phyloP scores from a whole-genome alignment of 2,329 filamentous ascomycete species.

The Alternaria brassicicola region DNA sequence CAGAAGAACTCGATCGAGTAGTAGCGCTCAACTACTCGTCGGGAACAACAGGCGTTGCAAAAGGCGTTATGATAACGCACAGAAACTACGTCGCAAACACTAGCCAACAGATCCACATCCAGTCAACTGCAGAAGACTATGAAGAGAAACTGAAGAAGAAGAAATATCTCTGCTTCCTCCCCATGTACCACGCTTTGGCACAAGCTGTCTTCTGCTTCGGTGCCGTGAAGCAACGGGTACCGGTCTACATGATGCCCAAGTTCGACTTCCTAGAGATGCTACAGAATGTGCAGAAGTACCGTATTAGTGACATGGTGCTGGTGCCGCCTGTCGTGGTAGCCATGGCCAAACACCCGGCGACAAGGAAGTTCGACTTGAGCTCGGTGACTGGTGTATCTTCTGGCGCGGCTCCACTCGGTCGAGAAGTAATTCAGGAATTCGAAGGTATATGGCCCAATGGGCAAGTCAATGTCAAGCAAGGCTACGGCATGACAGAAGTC shows the following conservation, averaged over 20 bases:
- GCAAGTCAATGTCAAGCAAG: constrained; percentile 66
- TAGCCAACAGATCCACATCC: constrained; percentile 61
- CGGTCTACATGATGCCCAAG: constrained; percentile 77
- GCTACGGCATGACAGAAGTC: constrained; percentile 86
- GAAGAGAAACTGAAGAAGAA: constrained; percentile 51
- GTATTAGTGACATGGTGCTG: constrained; percentile 68
- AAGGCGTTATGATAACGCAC: constrained; percentile 84
- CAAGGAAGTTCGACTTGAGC: constrained; percentile 70
- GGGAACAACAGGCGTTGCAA: constrained; percentile 80
- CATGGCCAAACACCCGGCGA: constrained; percentile 72
- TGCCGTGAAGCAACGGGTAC: constrained; percentile 61
- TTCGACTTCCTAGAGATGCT: constrained; percentile 80
- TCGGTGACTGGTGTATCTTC: constrained; percentile 65
- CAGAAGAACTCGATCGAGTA: constrained; percentile 59
- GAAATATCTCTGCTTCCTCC: constrained; percentile 70
- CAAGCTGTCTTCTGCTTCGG: constrained; percentile 74
- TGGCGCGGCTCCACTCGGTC: constrained; percentile 70
- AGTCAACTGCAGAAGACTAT: constrained; percentile 56
- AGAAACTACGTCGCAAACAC: constrained; percentile 76
- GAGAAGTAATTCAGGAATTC: constrained; percentile 57
- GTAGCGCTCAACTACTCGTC: constrained; percentile 80
- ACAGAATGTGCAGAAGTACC: constrained; percentile 68
- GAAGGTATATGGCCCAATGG: constrained; percentile 61
- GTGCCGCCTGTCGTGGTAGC: constrained; percentile 79
- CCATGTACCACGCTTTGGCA: constrained; percentile 60